Evolutionary conservation across 805 yeast species (phyloP), one percentile per base, ranked within the genome.

Genomic region (Suhomyces emberorum): DNA sequence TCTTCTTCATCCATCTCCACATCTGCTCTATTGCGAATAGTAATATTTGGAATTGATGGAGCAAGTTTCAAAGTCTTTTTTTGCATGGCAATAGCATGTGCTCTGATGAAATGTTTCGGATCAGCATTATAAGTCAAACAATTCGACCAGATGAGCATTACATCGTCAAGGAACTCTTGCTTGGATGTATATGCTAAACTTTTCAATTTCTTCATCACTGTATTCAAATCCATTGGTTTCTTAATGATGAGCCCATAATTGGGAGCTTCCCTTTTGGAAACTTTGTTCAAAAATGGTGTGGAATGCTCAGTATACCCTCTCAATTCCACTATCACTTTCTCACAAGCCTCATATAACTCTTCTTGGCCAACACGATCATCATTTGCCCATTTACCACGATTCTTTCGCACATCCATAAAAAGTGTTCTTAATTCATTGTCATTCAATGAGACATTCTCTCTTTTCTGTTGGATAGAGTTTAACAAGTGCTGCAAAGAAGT

Each of bases 201-300:
- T 53, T 88, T 88, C 51, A 95, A 65, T 57, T 91, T 93, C 53
- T 88, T 89, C 79, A 88, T 72, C 10, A 95, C 96, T 0, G 97
- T 91, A 53, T 88, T 89, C 47, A 93, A 69, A 55, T 93, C 99
- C 99, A 93, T 93, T 15, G 99, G 98, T 39, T 77, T 78, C 50
- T 88, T 89, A 51, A 93, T 91, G 28, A 93, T 73, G 38, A 83
- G 81, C 46, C 88, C 88, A 61, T 93, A 93, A 55, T 93, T 93
- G 6, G 98, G 99, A 0, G 99, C 99, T 52, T 93, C 99, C 38
- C 98, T 74, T 56, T 93, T 93, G 40, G 93, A 87, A n/a, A 93
- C 99, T 54, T 87, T 86, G 62, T 89, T 93, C 47, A 93, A 69
- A 54, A 93, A 93, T 0, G 98, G 95, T 1, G 97, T 88, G 0